Evolutionary conservation across 1,284 basidiomycete species (phyloP).

Genomic region (Rhodotorula sp.): DNA sequence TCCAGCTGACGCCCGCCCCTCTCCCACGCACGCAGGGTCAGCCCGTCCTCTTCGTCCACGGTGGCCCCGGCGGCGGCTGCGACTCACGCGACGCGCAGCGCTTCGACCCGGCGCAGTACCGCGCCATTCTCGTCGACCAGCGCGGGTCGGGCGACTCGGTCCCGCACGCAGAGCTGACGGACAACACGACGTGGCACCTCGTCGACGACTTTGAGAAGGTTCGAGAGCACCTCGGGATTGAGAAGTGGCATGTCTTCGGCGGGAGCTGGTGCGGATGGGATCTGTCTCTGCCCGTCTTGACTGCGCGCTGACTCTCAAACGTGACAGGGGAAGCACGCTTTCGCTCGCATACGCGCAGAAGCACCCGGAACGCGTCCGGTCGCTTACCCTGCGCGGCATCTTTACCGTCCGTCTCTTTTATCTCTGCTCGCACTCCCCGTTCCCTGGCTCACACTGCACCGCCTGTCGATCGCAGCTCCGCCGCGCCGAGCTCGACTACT

Average conservation of each 20-base stretch:
- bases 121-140: slow-evolving; percentile 68
- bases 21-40: slow-evolving; percentile 13
- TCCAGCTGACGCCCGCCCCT: not conserved
- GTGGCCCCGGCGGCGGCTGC: slow-evolving; percentile 65
- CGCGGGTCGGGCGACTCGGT: slow-evolving; percentile 81
- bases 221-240: slow-evolving; percentile 67
- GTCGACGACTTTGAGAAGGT: slow-evolving; percentile 86
- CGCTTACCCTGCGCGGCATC: slow-evolving; percentile 83
- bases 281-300: not conserved
- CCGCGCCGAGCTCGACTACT: slow-evolving; percentile 75
- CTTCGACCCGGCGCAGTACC: slow-evolving; percentile 15
- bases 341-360: slow-evolving; percentile 82
- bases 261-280: slow-evolving; percentile 71
- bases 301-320: slow-evolving; percentile 64
- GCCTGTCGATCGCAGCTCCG: slow-evolving; percentile 20
- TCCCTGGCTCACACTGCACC: slow-evolving; percentile 8
- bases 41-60: slow-evolving; percentile 76
- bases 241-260: slow-evolving; percentile 84
- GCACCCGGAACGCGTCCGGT: slow-evolving; percentile 77
- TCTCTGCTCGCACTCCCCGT: slow-evolving; percentile 48
- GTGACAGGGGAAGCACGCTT: slow-evolving; percentile 58
- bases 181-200: slow-evolving; percentile 94
- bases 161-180: slow-evolving; percentile 74
- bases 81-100: slow-evolving; percentile 58
- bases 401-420: slow-evolving; percentile 68